phyloP scores from a whole-genome alignment of 306 rosid genomes.

The Cicer pinnatifidum region DNA sequence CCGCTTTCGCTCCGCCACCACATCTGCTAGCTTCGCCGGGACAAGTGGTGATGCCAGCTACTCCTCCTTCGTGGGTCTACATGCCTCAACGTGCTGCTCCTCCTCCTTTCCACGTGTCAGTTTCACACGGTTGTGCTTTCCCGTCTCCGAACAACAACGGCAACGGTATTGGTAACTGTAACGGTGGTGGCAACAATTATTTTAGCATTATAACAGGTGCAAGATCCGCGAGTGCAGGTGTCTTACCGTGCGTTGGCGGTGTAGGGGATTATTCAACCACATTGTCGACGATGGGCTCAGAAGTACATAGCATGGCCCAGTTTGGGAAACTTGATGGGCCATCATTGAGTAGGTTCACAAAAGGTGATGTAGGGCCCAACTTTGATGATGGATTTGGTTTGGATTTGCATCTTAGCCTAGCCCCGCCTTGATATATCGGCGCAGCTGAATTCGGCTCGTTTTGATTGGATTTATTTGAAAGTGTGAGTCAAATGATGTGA shows the following conservation, averaged over 20 bases:
- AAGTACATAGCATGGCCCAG: conserved; percentile 57
- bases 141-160: conserved; percentile 39
- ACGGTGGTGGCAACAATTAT: conserved; percentile 8
- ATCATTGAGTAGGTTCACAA: conserved; percentile 62
- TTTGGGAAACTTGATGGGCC: conserved; percentile 64
- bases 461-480: too few relatives aligned
- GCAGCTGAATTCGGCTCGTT: background rate
- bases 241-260: conserved; percentile 53
- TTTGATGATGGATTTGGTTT: conserved; percentile 84
- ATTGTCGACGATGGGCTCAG: conserved; percentile 59
- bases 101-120: conserved; percentile 72
- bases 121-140: conserved; percentile 83
- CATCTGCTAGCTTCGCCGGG: conserved; percentile 71
- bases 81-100: conserved; percentile 62
- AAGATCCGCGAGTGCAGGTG: conserved; percentile 51
- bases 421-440: conserved; percentile 61
- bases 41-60: conserved; percentile 51
- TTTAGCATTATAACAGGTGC: conserved; percentile 36
- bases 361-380: conserved; percentile 63
- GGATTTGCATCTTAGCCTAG: conserved; percentile 83
- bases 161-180: background rate
- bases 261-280: conserved; percentile 55
- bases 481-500: background rate
- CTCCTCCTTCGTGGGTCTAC: conserved; percentile 69
- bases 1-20: conserved; percentile 83